Base-by-base conservation (phyloP, 148 eudicot genomes). In the Chenopodium album region DNA sequence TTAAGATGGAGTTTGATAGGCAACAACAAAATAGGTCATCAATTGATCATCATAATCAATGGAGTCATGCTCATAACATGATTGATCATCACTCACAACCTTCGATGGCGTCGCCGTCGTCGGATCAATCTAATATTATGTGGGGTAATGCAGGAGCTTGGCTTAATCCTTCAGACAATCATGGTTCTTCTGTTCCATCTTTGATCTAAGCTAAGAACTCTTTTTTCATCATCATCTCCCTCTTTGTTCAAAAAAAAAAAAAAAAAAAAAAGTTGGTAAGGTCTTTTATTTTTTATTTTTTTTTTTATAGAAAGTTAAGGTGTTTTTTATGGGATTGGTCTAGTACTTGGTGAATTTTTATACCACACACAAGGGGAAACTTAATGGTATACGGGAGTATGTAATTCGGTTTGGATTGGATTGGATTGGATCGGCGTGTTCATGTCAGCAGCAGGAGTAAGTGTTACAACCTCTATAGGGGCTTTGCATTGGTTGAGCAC, bases 181-280 rank as follows among this genome's bases (percentile, higher is more conserved):
- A 88, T 68, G 90, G 92, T 23, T 87, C 94, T 77, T 91, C 93
- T 47, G 89, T 90, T 75, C 89, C 94, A 64, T 92, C 93, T 84
- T 85, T 91, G 86, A 91, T 91, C 85, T 93, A 81, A 86, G 50
- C 86, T 93, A 81, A 86, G 50, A 3, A 19, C 22, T 20, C 41
- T 41, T 4, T 9, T 9, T 23, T 37, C 32, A 31, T 31, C 50
- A 71, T 71, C 52, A 71, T 41, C 67, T 13, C 80, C 37, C 62
- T 76, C 69, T 62, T 59, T 72, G 50, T 62, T 72, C 23, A 6
- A 50, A 50, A 50, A 50, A 9, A 50, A 48, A 10, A 48, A 48
- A 9, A 47, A 48, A 12, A 48, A 48, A 2, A 48, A 52, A 52
- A 60, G 47, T 48, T 44, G 16, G 54, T 50, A 31, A 80, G 73